phyloP scores from a whole-genome alignment of 331 rosid genomes.

The Quercus lobata region DNA sequence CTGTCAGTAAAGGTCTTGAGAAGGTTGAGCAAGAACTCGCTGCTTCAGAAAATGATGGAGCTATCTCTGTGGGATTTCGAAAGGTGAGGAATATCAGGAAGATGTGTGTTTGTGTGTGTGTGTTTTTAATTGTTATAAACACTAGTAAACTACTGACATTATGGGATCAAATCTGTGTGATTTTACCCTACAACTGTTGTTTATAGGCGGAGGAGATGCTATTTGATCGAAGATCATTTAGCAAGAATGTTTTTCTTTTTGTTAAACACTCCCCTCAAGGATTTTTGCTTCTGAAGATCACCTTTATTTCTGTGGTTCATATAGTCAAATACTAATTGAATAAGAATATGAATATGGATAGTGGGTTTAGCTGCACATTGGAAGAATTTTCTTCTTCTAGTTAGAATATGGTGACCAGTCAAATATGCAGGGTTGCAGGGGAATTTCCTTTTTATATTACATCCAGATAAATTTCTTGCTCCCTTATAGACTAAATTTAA shows the following conservation, averaged over 20 bases:
- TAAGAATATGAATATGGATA: too few species aligned
- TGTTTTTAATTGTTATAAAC: background rate
- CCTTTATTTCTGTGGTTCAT: background rate
- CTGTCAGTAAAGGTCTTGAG: slow-evolving; percentile 96
- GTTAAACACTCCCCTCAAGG: background rate
- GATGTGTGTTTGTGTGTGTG: background rate
- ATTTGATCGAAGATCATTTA: background rate
- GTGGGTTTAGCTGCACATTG: too few species aligned
- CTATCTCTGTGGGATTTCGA: slow-evolving; percentile 73
- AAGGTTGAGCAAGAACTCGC: slow-evolving; percentile 95
- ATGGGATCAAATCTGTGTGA: background rate
- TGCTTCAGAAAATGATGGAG: slow-evolving; percentile 86
- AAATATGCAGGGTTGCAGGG: too few species aligned
- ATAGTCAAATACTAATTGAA: background rate
- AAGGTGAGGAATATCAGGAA: slow-evolving; percentile 44
- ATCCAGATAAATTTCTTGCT: too few species aligned
- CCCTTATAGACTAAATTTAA: too few species aligned
- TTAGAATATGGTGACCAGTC: too few species aligned
- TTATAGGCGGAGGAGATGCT: background rate
- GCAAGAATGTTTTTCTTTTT: background rate
- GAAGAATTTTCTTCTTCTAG: too few species aligned
- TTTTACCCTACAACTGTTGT: background rate
- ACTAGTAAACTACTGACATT: background rate
- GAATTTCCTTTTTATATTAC: too few species aligned
- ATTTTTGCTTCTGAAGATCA: background rate